These are phyloP conservation scores for Asterochloris sp. DNA, from an alignment of 139 green algal genomes.

Conservation along the genomic window DNA sequence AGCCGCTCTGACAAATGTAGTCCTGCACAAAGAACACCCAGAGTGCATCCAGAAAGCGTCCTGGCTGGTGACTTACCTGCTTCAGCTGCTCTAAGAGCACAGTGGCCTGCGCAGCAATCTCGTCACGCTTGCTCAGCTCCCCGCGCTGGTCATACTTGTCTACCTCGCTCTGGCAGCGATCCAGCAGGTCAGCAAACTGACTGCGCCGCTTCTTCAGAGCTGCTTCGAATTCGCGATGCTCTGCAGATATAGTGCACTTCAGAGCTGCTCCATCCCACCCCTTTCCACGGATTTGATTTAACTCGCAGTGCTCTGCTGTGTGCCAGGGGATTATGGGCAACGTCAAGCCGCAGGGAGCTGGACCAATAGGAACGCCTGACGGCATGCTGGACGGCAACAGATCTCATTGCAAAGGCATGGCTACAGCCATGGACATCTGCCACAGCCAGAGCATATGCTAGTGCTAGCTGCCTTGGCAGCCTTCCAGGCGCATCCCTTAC, in stretches of 20 bases:
- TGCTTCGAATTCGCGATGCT: slow-evolving; percentile 40
- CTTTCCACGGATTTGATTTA: background rate
- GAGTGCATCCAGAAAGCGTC: too few relatives aligned
- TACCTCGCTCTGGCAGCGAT: slow-evolving; percentile 40
- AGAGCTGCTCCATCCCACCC: background rate
- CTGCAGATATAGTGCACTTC: background rate
- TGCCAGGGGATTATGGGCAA: too few relatives aligned
- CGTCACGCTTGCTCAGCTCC: slow-evolving; percentile 43
- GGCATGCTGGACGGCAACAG: too few relatives aligned
- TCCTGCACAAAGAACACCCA: too few relatives aligned
- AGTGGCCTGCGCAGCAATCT: slow-evolving; percentile 36
- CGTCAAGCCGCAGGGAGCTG: too few relatives aligned
- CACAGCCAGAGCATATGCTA: too few relatives aligned
- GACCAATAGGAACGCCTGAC: too few relatives aligned
- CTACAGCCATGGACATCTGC: too few relatives aligned
- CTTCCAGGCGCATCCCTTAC: background rate
- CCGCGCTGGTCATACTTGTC: slow-evolving; percentile 22
- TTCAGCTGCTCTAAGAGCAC: slow-evolving; percentile 21
- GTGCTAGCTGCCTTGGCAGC: too few relatives aligned
- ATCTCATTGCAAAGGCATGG: too few relatives aligned
- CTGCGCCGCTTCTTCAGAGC: slow-evolving; percentile 32
- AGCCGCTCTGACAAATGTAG: too few relatives aligned
- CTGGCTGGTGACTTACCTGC: background rate
- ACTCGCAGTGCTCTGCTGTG: background rate
- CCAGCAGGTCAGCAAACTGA: slow-evolving; percentile 46